Evolutionary conservation across 1,284 basidiomycete genomes (phyloP).

Genomic region (Pyrrhoderma noxium): DNA sequence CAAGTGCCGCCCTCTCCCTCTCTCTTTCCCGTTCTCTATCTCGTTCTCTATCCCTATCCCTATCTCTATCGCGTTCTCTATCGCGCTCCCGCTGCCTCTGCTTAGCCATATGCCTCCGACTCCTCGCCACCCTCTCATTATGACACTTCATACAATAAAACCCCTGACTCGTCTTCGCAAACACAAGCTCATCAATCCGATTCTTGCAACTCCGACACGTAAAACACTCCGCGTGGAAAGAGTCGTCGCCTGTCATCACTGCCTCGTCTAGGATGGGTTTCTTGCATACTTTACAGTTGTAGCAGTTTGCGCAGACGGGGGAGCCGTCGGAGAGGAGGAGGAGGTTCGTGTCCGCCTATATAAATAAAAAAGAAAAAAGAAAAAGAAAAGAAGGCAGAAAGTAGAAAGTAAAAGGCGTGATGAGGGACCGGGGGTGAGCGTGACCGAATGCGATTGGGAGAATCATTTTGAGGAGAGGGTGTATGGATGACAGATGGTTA

Average conservation of each 20-base stretch:
- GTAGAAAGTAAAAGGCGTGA: not conserved
- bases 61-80: constrained; percentile 67
- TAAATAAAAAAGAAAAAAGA: not conserved
- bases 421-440: too few species aligned
- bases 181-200: constrained; percentile 95
- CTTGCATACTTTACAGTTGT: constrained; percentile 90
- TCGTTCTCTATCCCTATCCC: constrained; percentile 38
- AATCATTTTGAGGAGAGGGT: too few species aligned
- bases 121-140: constrained; percentile 91
- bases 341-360: constrained; percentile 80
- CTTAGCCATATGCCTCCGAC: constrained; percentile 80
- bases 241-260: constrained; percentile 98
- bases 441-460: too few species aligned
- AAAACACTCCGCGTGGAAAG: constrained; percentile 98
- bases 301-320: constrained; percentile 95
- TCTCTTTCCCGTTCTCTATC: constrained; percentile 39
- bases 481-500: too few species aligned
- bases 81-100: constrained; percentile 37
- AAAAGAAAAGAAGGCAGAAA: not conserved
- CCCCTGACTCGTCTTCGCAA: constrained; percentile 96
- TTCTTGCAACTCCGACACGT: constrained; percentile 93
- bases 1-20: constrained; percentile 22
- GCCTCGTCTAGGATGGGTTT: constrained; percentile 93
- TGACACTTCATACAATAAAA: constrained; percentile 99
- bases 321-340: constrained; percentile 93